Conservation (phyloP, 2,329 filamentous ascomycete genomes). For the Fusarium graminum region DNA sequence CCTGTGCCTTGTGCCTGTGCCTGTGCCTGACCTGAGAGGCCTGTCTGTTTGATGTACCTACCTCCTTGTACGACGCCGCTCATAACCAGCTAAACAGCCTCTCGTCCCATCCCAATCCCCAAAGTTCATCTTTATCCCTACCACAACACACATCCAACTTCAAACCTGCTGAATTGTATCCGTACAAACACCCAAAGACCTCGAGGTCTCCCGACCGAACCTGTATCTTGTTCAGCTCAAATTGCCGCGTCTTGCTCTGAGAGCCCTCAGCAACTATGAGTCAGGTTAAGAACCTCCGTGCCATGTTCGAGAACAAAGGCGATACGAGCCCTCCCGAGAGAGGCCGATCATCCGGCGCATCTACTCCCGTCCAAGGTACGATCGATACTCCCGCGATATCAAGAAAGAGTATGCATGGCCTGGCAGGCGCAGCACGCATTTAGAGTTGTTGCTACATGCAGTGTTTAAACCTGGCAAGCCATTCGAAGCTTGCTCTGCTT, state of each 20-base stretch:
- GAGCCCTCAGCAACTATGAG: constrained; percentile 65
- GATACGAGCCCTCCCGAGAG: constrained; percentile 75
- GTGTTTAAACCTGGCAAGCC: constrained; percentile 25
- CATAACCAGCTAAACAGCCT: constrained; percentile 43
- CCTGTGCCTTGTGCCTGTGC: constrained; percentile 28
- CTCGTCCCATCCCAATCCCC: constrained; percentile 35
- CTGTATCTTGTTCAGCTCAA: constrained; percentile 44
- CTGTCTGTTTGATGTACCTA: constrained; percentile 38
- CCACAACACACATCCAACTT: constrained; percentile 29
- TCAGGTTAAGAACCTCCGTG: constrained; percentile 79
- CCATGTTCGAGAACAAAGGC: constrained; percentile 83
- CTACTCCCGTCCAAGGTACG: constrained; percentile 53
- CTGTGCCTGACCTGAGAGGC: constrained; percentile 31
- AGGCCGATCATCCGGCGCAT: constrained; percentile 74
- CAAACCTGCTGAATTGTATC: constrained; percentile 24
- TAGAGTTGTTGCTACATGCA: constrained; percentile 24
- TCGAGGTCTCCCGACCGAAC: constrained; percentile 42
- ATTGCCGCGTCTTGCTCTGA: constrained; percentile 14
- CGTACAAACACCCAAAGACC: constrained; percentile 32
- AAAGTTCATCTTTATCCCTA: constrained; percentile 18
- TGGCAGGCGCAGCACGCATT: constrained; percentile 25
- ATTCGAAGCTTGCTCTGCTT: constrained; percentile 23
- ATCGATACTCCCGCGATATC: constrained; percentile 23
- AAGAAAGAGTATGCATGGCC: constrained; percentile 18
- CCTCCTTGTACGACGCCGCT: constrained; percentile 38